Conservation (phyloP, 1,284 basidiomycete species). For the Malassezia vespertilionis region DNA sequence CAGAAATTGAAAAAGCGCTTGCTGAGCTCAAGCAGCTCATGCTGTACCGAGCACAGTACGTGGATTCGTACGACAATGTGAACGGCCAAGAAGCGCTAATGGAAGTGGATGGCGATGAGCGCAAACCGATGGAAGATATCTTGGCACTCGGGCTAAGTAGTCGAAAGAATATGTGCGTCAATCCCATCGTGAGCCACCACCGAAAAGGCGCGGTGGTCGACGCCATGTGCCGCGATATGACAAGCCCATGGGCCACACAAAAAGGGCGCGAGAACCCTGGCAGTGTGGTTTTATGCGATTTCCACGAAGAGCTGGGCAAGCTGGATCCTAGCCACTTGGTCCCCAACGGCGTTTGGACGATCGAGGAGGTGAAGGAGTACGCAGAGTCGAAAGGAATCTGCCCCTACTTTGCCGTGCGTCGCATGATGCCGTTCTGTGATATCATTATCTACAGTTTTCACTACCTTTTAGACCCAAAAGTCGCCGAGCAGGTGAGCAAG, state of each 20-base stretch:
- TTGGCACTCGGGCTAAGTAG: conserved; percentile 85
- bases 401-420: conserved; percentile 88
- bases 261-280: conserved; percentile 78
- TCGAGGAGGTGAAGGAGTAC: conserved; percentile 83
- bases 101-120: conserved; percentile 58
- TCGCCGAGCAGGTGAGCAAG: conserved; percentile 95
- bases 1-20: conserved; percentile 97
- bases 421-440: conserved; percentile 95
- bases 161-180: conserved; percentile 90
- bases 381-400: conserved; percentile 76
- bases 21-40: conserved; percentile 89
- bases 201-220: conserved; percentile 97
- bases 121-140: conserved; percentile 53
- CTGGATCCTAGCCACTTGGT: conserved; percentile 74
- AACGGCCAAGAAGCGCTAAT: conserved; percentile 55
- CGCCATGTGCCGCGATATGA: conserved; percentile 89
- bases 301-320: conserved; percentile 78
- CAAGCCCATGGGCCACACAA: conserved; percentile 71
- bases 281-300: conserved; percentile 82
- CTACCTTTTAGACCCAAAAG: conserved; percentile 95
- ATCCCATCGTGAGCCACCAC: conserved; percentile 89
- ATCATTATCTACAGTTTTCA: conserved; percentile 98
- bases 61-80: conserved; percentile 42
- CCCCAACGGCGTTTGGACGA: conserved; percentile 79
- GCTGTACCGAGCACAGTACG: conserved; percentile 60